A percentile compares a stretch with the other conserved stretches of the same genome.
Conservation (phyloP, 495 filamentous ascomycete genomes). For the Penicillium diatomitis region DNA sequence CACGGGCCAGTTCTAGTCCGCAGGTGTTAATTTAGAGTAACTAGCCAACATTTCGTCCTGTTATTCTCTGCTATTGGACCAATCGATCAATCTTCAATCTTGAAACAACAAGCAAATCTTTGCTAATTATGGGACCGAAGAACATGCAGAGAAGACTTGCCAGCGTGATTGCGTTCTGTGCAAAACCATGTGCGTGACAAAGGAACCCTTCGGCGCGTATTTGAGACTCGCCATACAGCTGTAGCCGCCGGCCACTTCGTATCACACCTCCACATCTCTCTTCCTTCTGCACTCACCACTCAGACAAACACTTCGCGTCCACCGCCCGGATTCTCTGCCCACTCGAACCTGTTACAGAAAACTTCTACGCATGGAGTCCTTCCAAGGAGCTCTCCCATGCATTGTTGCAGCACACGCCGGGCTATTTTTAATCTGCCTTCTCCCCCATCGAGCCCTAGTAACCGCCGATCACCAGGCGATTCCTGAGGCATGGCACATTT, state of each 20-base stretch:
- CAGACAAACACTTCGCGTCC: background rate
- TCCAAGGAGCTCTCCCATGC: background rate
- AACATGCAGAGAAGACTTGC: too few relatives aligned
- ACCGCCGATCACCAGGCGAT: conserved; percentile 14
- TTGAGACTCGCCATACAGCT: conserved; percentile 14
- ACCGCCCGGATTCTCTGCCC: background rate
- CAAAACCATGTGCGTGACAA: conserved; percentile 7
- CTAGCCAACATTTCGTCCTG: background rate
- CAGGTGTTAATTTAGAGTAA: background rate
- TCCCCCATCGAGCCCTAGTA: background rate
- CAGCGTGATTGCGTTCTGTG: too few relatives aligned
- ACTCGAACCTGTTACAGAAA: background rate
- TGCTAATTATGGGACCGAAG: conserved; percentile 22
- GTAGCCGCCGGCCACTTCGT: conserved; percentile 16
- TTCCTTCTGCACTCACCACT: background rate
- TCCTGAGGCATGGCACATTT: conserved; percentile 15
- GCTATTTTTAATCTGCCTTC: conserved; percentile 18
- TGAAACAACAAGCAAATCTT: conserved; percentile 2
- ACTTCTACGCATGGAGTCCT: background rate
- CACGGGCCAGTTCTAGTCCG: too few relatives aligned
- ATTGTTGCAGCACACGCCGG: conserved; percentile 10
- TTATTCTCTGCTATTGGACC: background rate
- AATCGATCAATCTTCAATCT: conserved; percentile 1
- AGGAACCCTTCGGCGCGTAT: conserved; percentile 17
- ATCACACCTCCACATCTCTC: conserved; percentile 12